Base-by-base conservation (phyloP, 2,329 filamentous ascomycete genomes). In the Achaetomium macrosporum region DNA sequence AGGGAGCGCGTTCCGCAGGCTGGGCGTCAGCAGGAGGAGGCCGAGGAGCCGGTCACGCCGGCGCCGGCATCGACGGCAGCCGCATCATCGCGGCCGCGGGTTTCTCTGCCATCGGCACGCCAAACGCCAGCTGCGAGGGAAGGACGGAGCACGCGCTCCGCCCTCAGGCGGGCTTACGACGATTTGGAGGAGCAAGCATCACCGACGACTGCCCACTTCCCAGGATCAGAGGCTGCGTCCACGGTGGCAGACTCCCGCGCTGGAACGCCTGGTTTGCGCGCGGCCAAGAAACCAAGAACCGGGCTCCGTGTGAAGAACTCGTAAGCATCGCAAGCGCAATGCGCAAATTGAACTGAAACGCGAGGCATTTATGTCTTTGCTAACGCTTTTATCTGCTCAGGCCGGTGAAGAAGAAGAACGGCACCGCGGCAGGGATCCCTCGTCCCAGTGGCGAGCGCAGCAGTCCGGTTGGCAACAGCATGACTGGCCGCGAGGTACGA, bases 351-450 rank as follows among this genome's bases (percentile, higher is more conserved):
- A 3, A 13, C 10, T 29, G 50, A 42, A 35, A 46, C 40, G 17
- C 13, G 46, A 44, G 11, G 10, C 7, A 31, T 42, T 45, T 42
- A n/a, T 46, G 31, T 50, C 39, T 36, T 51, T 50, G 51, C 54
- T 60, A 50, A 60, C 58, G 10, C 12, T 39, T 11, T 37, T 57
- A 52, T 63, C 52, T 58, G 50, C 58, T 45, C 66, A 91, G 87
- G 60, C 87, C 87, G 42, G 78, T 85, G 69, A 91, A 91, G 74
- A 89, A 87, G 73, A 86, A 85, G 69, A 76, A 77, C 56, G 81
- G 83, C 61, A 81, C 82, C 59, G 79, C 83, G 61, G 84, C 84
- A 66, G 87, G 85, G 63, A 76, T 88, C 66, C 79, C 85, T 65
- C 81, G 82, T 63, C 71, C 76, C 61, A 77, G 77, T 73, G 83